Conservation (phyloP, 2,329 filamentous ascomycete genomes). For the Westerdykella ornata region DNA sequence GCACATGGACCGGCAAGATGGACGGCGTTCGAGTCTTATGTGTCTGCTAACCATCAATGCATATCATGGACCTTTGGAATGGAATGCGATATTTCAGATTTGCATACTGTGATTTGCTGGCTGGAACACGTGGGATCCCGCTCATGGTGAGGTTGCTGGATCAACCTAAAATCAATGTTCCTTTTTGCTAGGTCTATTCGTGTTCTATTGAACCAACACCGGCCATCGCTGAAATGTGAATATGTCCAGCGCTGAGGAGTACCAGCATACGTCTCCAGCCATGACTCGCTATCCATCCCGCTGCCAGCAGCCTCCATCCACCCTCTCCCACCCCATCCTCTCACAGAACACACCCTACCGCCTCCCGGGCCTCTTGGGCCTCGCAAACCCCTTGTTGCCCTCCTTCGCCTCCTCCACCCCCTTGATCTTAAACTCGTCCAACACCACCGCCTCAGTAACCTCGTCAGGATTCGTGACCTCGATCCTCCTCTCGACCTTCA, state of each 20-base stretch:
- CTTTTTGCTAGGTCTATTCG: too few relatives aligned
- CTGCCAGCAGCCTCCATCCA: too few relatives aligned
- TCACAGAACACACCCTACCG: conserved; percentile 18
- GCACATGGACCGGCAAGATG: conserved; percentile 33
- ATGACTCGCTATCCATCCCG: too few relatives aligned
- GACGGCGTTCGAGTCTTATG: conserved; percentile 37
- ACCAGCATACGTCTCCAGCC: too few relatives aligned
- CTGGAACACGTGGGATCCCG: too few relatives aligned
- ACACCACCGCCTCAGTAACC: conserved; percentile 59
- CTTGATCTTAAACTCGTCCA: conserved; percentile 63
- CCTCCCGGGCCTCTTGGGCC: conserved; percentile 73
- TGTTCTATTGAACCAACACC: too few relatives aligned
- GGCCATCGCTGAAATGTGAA: too few relatives aligned
- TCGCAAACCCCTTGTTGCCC: conserved; percentile 63
- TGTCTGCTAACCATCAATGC: conserved; percentile 36
- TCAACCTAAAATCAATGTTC: too few relatives aligned
- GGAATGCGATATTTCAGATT: background rate
- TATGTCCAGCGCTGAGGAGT: too few relatives aligned
- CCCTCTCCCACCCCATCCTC: too few relatives aligned
- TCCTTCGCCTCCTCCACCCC: conserved; percentile 60
- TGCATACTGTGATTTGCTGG: too few relatives aligned
- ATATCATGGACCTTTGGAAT: conserved; percentile 37
- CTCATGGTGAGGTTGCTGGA: too few relatives aligned
- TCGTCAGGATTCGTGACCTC: conserved; percentile 61
- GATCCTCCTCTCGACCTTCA: conserved; percentile 62